Evolutionary conservation across 1,139 yeast genomes (phyloP), one percentile per base, ranked within the genome.

Genomic region (Sugiyamaella paludigena): DNA sequence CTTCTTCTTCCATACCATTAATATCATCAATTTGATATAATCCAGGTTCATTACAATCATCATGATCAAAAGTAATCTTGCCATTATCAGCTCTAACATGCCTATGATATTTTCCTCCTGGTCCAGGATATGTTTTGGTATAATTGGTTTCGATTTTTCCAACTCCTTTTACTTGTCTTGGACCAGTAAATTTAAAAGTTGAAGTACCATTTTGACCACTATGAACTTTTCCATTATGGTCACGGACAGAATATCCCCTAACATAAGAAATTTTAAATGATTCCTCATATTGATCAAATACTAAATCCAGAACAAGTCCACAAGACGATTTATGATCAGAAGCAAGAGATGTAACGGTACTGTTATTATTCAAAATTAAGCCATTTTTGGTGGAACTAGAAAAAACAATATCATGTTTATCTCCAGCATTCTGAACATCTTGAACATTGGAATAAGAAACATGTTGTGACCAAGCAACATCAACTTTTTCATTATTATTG

Each of bases 1-100:
- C 9, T 8, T 9, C 39, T 15, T 26, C 15, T 36, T n/a, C 26
- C 39, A 19, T 19, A 3, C 24, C 5, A 3, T 19, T n/a, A n/a
- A n/a, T n/a, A 16, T n/a, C 28, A 2, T 33, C 39, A 10, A 19
- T 30, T 11, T 19, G 13, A 30, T 33, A 33, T 4, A 33, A 13
- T 12, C 38, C 37, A 13, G 37, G 33, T 7, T 33, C 4, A 7
- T 32, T 10, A 12, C 38, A 33, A 30, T 32, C 37, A 19, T 19
- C 2, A 16, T 35, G 45, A 31, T 53, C 55, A 35, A 45, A 47
- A 7, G 34, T 30, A 11, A 54, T 24, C 7, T 40, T 31, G 2
- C 57, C 55, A 26, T 49, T 47, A 16, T 40, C 47, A 1, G 55
- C 56, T 34, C 50, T 50, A 31, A 50, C 57, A 31, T 51, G 57